Percentiles rank a stretch among this genome's conserved stretches.
Conservation (phyloP, 2,329 filamentous ascomycete genomes). For the Colletotrichum ledebouriae region DNA sequence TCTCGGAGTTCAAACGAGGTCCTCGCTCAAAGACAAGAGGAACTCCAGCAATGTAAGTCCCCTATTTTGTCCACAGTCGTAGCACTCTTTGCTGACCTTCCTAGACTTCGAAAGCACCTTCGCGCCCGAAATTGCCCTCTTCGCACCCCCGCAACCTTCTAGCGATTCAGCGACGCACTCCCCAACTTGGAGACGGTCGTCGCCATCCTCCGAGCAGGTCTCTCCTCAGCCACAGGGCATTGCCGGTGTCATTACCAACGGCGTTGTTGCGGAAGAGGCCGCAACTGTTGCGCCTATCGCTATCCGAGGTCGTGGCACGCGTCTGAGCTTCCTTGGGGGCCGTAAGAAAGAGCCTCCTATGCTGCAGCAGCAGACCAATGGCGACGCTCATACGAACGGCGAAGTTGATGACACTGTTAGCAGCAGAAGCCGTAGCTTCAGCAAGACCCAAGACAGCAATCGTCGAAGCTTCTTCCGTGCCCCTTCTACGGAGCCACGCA, state of each 20-base stretch:
- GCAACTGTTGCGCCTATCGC: constrained; percentile 65
- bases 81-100: constrained; percentile 30
- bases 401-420: constrained; percentile 49
- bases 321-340: constrained; percentile 70
- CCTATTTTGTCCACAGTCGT: background rate
- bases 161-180: constrained; percentile 60
- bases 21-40: constrained; percentile 68
- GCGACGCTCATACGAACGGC: constrained; percentile 49
- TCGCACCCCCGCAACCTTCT: constrained; percentile 64
- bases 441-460: constrained; percentile 51
- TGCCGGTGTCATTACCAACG: constrained; percentile 52
- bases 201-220: constrained; percentile 57
- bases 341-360: constrained; percentile 59
- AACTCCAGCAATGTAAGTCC: constrained; percentile 74
- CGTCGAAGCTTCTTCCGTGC: constrained; percentile 61
- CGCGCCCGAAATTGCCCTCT: constrained; percentile 74
- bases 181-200: constrained; percentile 63
- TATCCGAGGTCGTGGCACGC: constrained; percentile 63
- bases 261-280: constrained; percentile 61
- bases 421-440: constrained; percentile 45
- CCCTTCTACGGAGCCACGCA: constrained; percentile 49
- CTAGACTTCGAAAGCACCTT: constrained; percentile 74
- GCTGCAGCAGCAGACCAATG: constrained; percentile 47
- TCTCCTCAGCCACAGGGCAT: constrained; percentile 49
- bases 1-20: constrained; percentile 72